Base-by-base conservation (phyloP, 345 rosid genomes). In the Rhodamnia argentea region DNA sequence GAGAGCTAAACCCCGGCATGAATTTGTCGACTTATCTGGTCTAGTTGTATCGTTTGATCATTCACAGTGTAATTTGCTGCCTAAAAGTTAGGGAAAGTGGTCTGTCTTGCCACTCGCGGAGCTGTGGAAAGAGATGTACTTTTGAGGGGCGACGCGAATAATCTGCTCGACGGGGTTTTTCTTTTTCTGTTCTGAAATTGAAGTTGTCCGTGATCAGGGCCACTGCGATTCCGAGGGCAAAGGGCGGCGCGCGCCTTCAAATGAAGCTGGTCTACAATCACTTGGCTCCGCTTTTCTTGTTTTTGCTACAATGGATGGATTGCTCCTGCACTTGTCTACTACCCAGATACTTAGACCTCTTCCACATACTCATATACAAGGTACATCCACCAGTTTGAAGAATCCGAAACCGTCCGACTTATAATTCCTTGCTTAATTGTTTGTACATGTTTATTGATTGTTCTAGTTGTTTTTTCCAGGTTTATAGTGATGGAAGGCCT, bases 241-340 rank as follows among this genome's bases (percentile, higher is more conserved):
- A 96, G 88, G 90, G 93, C 37, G 97, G 98, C 64, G 92, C 92
- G 1, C 92, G 89, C 13, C 92, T 97, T 84, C 96, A 94, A 88
- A 95, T 97, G 99, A 96, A 96, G 91, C 86, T 97, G 92, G 96
- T 94, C 24, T 94, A 93, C 90, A 93, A 96, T 91, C 95, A 92
- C 82, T 92, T 94, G 92, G 96, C 98, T 86, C 98, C 99, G 5
- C 90, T 97, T 86, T 90, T 91, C 87, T 90, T 95, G 76, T 94
- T 93, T 91, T 86, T 96, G 90, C 91, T 96, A 4, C 99, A 94
- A 88, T 92, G 98, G 95, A 90, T 96, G 89, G 95, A 96, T 91
- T 89, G 92, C 90, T 97, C 99, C 52, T 95, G 96, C 89, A 84
- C 89, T 37, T 93, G 94, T 89, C 87, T 97, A 3, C 97, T 96